A percentile compares a stretch with the other conserved stretches of the same genome.
These are phyloP conservation scores for Papiliotrema laurentii DNA, from an alignment of 1,284 basidiomycete genomes.

Conservation along the genomic window DNA sequence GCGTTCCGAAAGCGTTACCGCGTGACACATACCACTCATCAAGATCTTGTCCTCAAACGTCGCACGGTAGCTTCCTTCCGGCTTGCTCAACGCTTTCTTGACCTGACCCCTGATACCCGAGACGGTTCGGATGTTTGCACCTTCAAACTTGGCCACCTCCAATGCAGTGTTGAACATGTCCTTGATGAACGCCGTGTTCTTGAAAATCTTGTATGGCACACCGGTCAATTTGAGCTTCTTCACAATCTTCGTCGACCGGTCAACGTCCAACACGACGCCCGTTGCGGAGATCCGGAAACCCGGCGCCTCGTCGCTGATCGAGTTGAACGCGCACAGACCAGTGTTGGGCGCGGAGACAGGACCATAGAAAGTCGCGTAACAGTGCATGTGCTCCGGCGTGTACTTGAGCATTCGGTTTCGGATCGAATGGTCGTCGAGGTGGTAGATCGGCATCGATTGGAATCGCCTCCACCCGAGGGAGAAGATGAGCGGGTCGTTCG, in stretches of 20 bases:
- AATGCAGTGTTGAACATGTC: conserved; percentile 93
- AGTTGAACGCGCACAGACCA: conserved; percentile 96
- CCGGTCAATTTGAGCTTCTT: conserved; percentile 99
- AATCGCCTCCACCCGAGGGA: conserved; percentile 95
- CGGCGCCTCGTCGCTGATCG: conserved; percentile 60
- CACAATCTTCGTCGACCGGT: conserved; percentile 87
- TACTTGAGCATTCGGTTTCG: conserved; percentile 99
- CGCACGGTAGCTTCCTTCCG: conserved; percentile 90
- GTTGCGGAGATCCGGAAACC: conserved; percentile 90
- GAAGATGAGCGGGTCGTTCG: conserved; percentile 93
- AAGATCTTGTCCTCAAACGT: conserved; percentile 98
- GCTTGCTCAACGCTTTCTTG: conserved; percentile 90
- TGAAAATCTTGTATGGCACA: conserved; percentile 92
- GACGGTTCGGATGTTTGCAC: conserved; percentile 90
- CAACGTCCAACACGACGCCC: conserved; percentile 90
- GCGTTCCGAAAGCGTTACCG: neutral
- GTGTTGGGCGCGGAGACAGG: conserved; percentile 90
- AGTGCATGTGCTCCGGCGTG: conserved; percentile 99
- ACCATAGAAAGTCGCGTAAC: conserved; percentile 93
- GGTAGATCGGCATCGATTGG: conserved; percentile 92
- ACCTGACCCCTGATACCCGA: conserved; percentile 94
- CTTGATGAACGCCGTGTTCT: conserved; percentile 97
- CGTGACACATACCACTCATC: conserved; percentile 70
- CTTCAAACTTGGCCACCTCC: conserved; percentile 98
- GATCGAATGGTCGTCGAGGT: conserved; percentile 92